These are phyloP conservation scores for Syzygium aromaticum DNA, from an alignment of 345 rosid species.

Conservation along the genomic window DNA sequence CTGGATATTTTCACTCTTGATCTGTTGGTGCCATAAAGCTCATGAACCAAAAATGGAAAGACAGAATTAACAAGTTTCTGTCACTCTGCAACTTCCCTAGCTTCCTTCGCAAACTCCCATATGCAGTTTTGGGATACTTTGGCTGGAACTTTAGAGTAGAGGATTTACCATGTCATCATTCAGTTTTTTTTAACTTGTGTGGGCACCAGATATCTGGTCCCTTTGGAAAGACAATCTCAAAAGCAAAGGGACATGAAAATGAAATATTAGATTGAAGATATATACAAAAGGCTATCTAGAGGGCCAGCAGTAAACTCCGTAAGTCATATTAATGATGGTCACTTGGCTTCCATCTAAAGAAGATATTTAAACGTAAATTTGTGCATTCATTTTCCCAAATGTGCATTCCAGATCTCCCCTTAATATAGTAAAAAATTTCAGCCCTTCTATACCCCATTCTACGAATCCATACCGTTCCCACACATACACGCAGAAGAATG, in stretches of 20 bases:
- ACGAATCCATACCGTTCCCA: neutral
- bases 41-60: neutral
- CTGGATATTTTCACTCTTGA: neutral
- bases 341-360: neutral
- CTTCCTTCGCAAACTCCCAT: neutral
- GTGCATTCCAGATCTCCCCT: neutral
- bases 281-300: neutral
- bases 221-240: neutral
- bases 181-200: neutral
- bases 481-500: neutral
- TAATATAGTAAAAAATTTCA: neutral
- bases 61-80: neutral
- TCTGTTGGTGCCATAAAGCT: neutral
- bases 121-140: neutral
- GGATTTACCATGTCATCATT: neutral
- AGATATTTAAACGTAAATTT: neutral
- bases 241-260: neutral
- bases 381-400: neutral
- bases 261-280: neutral
- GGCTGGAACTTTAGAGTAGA: neutral
- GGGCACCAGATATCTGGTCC: neutral
- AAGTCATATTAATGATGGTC: neutral
- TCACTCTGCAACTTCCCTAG: neutral
- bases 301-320: neutral
- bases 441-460: neutral